Evolutionary conservation across 1,139 yeast genomes (phyloP), one percentile per base, ranked within the genome.

Genomic region (Geotrichum cucujoidarum): DNA sequence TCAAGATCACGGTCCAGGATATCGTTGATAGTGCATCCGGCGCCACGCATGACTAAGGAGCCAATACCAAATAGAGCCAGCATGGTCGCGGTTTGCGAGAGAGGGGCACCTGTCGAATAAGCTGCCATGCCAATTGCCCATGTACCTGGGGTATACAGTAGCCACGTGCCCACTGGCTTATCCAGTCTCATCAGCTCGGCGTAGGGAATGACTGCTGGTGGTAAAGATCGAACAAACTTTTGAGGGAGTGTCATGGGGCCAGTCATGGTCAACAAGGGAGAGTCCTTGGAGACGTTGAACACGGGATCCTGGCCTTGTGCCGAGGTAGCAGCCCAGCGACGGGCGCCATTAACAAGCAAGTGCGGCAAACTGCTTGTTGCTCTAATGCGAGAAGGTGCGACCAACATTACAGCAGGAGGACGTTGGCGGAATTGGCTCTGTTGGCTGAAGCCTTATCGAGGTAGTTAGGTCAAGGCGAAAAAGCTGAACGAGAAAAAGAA

Each of bases 11-110:
- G 72, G 63, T 94, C 99, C 63, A 83, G 71, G 47, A 90, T 72
- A 65, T 94, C 99, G 61, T 94, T 94, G 50, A 94, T 83, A 1
- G 95, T 90, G 64, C 99, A 94, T 0, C 98, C 99, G 1, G 97
- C 97, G 34, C 97, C 97, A 66, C 99, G 77, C 96, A 94, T 92
- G 14, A 90, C 74, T 35, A 90, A 62, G 0, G 97, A 79, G 11
- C 99, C 99, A 2, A 82, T 71, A 1, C 92, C 80, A 61, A 90
- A 92, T 24, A 90, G 69, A 11, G 61, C 63, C 34, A 83, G 62
- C 57, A 82, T 84, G 55, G 75, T 73, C 0, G 75, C 52, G 0
- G 90, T 80, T 1, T 81, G 75, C 0, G 78, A 58, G 2, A 86
- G 48, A 0, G 96, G 82, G 0, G 95, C 95, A 1, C 76, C 67